Percentiles rank a stretch among this genome's conserved stretches.
These are phyloP conservation scores for Coleophoma cylindrospora DNA, from an alignment of 2,329 filamentous ascomycete genomes.

Conservation along the genomic window DNA sequence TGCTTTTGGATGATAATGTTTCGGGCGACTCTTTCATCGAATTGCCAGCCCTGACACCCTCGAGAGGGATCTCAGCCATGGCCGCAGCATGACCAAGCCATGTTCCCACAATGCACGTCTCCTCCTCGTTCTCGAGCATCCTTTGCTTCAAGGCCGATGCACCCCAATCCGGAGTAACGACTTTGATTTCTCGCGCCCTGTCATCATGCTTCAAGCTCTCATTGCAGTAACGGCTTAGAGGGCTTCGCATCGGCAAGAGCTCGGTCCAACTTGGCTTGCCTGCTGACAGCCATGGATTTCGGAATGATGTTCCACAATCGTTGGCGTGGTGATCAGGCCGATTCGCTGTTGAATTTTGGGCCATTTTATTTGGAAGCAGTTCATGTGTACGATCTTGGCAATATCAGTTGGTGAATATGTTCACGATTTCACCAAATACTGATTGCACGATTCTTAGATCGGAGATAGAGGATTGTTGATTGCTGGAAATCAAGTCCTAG, in stretches of 20 bases:
- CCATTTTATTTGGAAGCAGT: not conserved
- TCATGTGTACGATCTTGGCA: no score
- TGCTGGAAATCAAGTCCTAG: no score
- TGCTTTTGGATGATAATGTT: conserved; percentile 1
- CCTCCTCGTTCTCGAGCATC: conserved; percentile 2
- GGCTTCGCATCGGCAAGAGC: conserved; percentile 7
- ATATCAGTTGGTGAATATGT: no score
- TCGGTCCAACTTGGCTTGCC: conserved; percentile 12
- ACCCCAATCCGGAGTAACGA: conserved; percentile 16
- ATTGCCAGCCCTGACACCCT: not conserved
- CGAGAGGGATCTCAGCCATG: conserved; percentile 12
- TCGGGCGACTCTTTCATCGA: not conserved
- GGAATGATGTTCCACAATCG: conserved; percentile 10
- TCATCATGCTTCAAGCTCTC: conserved; percentile 6
- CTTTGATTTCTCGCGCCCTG: conserved; percentile 9
- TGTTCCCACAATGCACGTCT: conserved; percentile 15
- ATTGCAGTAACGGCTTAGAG: conserved; percentile 11
- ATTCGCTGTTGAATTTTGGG: not conserved
- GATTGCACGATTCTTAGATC: no score
- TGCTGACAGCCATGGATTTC: conserved; percentile 19
- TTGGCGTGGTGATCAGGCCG: conserved; percentile 15
- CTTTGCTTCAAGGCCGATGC: conserved; percentile 5
- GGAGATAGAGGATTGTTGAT: no score
- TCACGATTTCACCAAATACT: no score
- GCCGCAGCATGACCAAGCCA: conserved; percentile 15